These are phyloP conservation scores for Eimeria praecox DNA, from an alignment of 169 alveolate species.

Conservation along the genomic window DNA sequence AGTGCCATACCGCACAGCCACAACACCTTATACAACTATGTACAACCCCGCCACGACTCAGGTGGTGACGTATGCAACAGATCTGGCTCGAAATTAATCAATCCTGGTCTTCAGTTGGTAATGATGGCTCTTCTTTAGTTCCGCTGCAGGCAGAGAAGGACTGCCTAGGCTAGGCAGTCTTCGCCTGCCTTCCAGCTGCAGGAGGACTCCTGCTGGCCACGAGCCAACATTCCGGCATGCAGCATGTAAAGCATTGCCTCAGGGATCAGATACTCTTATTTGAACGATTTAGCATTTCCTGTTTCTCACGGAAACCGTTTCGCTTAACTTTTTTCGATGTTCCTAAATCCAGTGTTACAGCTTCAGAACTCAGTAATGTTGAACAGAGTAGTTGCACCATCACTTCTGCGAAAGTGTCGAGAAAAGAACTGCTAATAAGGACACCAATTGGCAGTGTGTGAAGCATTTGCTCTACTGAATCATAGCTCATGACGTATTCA, in stretches of 20 bases:
- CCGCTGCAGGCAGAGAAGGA: too few relatives aligned
- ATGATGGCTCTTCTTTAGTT: too few relatives aligned
- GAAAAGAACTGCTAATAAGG: too few relatives aligned
- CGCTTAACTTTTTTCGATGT: too few relatives aligned
- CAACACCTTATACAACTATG: neutral
- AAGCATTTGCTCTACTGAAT: too few relatives aligned
- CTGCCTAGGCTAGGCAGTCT: too few relatives aligned
- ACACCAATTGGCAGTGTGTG: too few relatives aligned
- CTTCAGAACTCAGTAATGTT: too few relatives aligned
- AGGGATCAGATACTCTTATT: neutral
- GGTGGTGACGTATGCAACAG: constrained; percentile 22
- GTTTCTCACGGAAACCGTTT: too few relatives aligned
- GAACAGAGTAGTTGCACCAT: too few relatives aligned
- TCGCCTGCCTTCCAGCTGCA: neutral
- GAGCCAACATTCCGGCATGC: neutral
- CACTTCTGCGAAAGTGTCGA: too few relatives aligned
- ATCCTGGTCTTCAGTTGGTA: neutral
- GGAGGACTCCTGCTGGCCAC: neutral
- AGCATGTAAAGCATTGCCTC: neutral
- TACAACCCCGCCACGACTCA: neutral
- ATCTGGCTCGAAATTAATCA: constrained; percentile 21
- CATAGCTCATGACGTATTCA: neutral
- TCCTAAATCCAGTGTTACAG: too few relatives aligned
- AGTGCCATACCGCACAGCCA: neutral
- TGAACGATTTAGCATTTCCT: neutral